Percentiles rank a stretch among this genome's conserved stretches.
phyloP scores from a whole-genome alignment of 2,329 filamentous ascomycete species.

The Hymenoscyphus salicellus region DNA sequence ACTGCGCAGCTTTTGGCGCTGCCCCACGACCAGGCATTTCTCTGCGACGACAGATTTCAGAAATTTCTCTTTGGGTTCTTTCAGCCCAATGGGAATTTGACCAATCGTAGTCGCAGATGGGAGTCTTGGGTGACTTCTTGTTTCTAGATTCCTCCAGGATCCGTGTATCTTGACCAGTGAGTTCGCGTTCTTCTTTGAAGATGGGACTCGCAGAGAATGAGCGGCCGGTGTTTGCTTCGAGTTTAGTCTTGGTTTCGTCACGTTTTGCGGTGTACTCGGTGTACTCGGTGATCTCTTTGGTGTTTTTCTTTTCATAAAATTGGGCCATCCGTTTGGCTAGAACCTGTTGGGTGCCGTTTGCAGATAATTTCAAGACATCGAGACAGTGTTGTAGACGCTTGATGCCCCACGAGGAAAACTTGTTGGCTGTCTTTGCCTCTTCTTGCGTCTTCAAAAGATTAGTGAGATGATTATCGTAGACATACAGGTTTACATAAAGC shows the following conservation, averaged over 20 bases:
- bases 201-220: not conserved
- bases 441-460: not conserved
- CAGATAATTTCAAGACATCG: not conserved
- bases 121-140: not conserved
- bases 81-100: constrained; percentile 25
- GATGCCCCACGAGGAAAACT: not conserved
- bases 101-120: constrained; percentile 22
- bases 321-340: not conserved
- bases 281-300: not conserved
- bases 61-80: constrained; percentile 16
- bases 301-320: not conserved
- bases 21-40: constrained; percentile 18
- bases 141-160: not conserved
- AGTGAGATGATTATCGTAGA: not conserved
- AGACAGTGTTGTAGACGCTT: not conserved
- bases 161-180: not conserved
- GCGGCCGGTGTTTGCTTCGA: constrained; percentile 22
- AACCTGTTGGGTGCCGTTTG: not conserved
- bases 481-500: not conserved
- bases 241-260: not conserved
- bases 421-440: not conserved
- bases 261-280: not conserved
- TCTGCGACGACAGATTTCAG: constrained; percentile 15
- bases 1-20: constrained; percentile 19
- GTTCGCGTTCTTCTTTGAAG: not conserved